Evolutionary conservation across 2,329 filamentous ascomycete species (phyloP), one percentile per base, ranked within the genome.

Genomic region (Colletotrichum simmondsii): DNA sequence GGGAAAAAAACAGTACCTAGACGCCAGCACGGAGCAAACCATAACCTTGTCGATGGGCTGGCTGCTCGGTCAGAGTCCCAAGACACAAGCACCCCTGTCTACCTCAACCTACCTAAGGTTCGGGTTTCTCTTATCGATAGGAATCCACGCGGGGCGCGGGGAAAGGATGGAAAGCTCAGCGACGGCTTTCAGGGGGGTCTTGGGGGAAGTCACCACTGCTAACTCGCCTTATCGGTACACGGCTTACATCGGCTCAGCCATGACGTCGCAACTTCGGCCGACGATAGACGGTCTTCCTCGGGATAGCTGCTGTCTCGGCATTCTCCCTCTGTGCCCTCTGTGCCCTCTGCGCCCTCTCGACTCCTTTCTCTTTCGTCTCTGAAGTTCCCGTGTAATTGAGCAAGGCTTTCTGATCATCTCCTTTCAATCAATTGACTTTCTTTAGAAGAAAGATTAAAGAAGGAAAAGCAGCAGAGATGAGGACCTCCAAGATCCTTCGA

Each of bases 221-320:
- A 19, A 42, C 37, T 19, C 16, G 16, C 37, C 37, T 42, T 42
- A 42, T 42, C 37, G 16, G 37, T 42, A 42, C 30, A 61, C 74
- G 74, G 72, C 75, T 82, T 81, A 58, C 76, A 74, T 82, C 81
- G 81, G 81, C 81, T 81, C 79, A 81, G 77, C n/a, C 57, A 74
- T 77, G 77, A 77, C 76, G 76, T 79, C 74, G 52, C 49, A 61
- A 35, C 28, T 30, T 56, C 61, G 46, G 60, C 71, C 71, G 71
- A 73, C 49, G 60, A 30, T 71, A 72, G 70, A 72, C 70, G 70
- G 57, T 24, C 71, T 26, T 59, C 74, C 64, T 57, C 52, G 68
- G 68, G 60, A 59, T 49, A 65, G 63, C 42, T 56, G 67, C 37
- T 42, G 60, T 65, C 57, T 64, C 65, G 58, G 65, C 60, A 56